These are phyloP conservation scores for Melastoma malabathricum DNA, from an alignment of 345 rosid genomes.

Conservation along the genomic window DNA sequence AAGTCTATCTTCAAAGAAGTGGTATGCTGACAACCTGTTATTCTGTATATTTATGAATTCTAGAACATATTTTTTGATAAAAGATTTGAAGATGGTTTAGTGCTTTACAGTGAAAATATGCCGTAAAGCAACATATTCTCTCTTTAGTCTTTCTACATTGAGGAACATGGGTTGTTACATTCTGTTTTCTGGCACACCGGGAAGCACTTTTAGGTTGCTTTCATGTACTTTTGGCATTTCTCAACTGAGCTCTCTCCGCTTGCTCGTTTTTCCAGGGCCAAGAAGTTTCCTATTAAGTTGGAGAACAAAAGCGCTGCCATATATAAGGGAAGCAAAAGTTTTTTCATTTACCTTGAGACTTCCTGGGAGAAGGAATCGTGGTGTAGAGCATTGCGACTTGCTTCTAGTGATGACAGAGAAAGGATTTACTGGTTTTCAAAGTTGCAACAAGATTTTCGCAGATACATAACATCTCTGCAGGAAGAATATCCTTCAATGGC, in stretches of 20 bases:
- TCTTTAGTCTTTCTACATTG: no score
- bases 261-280: constrained; percentile 47
- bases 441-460: constrained; percentile 42
- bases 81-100: no score
- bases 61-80: no score
- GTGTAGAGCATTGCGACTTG: constrained; percentile 93
- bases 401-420: constrained; percentile 49
- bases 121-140: no score
- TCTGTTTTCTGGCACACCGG: no score
- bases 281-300: constrained; percentile 66
- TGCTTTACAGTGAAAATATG: no score
- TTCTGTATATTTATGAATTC: background rate
- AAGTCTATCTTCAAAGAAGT: constrained; percentile 51
- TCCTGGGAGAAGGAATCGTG: constrained; percentile 99
- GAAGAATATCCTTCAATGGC: constrained; percentile 62
- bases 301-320: constrained; percentile 54
- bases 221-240: background rate
- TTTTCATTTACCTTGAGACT: constrained; percentile 75
- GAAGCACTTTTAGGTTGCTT: background rate
- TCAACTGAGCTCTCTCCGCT: background rate
- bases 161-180: no score
- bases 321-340: constrained; percentile 44
- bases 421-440: constrained; percentile 42
- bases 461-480: constrained; percentile 44
- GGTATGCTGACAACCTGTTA: constrained; percentile 21